Conservation (phyloP, 768 basidiomycete species). For the Suillus cothurnatus region DNA sequence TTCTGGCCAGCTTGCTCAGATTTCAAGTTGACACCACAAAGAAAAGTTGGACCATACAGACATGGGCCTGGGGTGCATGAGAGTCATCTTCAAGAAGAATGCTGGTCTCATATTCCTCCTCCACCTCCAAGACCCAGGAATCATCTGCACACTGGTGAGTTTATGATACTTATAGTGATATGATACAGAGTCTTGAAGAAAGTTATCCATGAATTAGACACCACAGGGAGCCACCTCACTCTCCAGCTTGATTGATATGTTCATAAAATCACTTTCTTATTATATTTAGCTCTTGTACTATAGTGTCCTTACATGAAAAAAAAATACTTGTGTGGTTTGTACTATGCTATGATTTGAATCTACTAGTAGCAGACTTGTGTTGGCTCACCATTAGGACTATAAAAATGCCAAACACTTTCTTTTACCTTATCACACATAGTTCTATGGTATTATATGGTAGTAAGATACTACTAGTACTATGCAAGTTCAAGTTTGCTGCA, state of each 20-base stretch:
- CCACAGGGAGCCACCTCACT: neutral
- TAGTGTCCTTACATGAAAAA: too few species aligned
- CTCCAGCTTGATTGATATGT: neutral
- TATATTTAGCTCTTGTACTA: too few species aligned
- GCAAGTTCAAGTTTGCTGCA: too few species aligned
- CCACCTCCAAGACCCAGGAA: neutral
- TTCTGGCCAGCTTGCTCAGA: neutral
- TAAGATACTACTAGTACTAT: too few species aligned
- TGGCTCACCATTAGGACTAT: too few species aligned
- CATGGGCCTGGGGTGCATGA: neutral
- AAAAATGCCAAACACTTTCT: too few species aligned
- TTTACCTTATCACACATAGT: too few species aligned
- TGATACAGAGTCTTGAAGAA: neutral
- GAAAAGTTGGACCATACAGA: neutral
- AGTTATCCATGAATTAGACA: neutral
- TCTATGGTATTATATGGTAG: too few species aligned
- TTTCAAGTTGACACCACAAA: neutral
- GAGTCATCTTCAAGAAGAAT: neutral
- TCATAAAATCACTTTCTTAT: too few species aligned
- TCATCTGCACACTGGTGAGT: neutral
- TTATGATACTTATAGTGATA: neutral
- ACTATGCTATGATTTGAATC: too few species aligned
- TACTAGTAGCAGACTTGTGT: too few species aligned
- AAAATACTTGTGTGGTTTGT: too few species aligned
- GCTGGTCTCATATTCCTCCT: neutral